Percentiles rank a stretch among this genome's conserved stretches.
Evolutionary conservation across 331 rosid genomes (phyloP).

Genomic region (Ulmus americana): DNA sequence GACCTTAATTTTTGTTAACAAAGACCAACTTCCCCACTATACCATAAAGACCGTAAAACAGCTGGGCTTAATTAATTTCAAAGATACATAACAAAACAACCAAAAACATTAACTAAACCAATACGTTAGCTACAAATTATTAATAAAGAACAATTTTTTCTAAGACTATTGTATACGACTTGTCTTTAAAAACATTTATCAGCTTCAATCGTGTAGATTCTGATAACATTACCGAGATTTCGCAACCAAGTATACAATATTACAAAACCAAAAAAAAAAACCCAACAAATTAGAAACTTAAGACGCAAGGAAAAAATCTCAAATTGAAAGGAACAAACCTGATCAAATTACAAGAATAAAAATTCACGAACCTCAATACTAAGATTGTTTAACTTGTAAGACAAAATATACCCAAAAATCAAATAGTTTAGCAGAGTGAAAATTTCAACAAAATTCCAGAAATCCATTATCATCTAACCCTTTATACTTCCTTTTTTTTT

Average conservation of each 20-base stretch:
- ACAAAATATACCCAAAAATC: background rate
- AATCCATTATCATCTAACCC: background rate
- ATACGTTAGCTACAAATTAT: constrained; percentile 21
- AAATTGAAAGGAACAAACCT: background rate
- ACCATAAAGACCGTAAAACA: constrained; percentile 17
- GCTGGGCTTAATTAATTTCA: constrained; percentile 18
- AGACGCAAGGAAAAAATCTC: background rate
- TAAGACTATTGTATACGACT: constrained; percentile 8
- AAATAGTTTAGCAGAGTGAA: constrained; percentile 13
- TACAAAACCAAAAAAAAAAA: background rate
- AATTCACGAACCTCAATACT: constrained; percentile 15
- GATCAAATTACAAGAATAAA: background rate
- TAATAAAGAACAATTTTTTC: background rate
- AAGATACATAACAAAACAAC: constrained; percentile 18
- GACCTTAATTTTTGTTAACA: constrained; percentile 7
- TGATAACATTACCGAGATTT: constrained; percentile 5
- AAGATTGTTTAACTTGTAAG: constrained; percentile 3
- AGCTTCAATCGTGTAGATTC: background rate
- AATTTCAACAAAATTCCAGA: background rate
- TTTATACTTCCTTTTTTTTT: background rate
- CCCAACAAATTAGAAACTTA: background rate
- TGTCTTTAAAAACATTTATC: background rate
- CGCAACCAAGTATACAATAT: background rate
- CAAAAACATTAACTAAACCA: constrained; percentile 12
- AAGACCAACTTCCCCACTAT: constrained; percentile 11